Evolutionary conservation across 2,329 filamentous ascomycete species (phyloP).

Genomic region (Fusarium sp.): DNA sequence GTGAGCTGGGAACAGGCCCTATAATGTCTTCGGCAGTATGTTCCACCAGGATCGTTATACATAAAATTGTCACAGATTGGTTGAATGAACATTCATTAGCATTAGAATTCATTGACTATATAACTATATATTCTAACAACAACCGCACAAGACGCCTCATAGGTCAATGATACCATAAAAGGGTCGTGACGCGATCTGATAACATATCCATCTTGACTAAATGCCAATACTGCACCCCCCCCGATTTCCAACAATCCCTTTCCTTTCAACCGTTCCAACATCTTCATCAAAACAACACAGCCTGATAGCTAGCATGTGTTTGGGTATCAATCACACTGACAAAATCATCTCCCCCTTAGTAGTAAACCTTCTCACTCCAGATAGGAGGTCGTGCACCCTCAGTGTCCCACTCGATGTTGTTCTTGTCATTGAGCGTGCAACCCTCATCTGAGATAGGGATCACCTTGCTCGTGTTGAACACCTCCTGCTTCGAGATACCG

Average conservation of each 20-base stretch:
- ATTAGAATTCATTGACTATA: conserved; percentile 31
- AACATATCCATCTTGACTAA: conserved; percentile 1
- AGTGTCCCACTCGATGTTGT: conserved; percentile 56
- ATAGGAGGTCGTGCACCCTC: conserved; percentile 57
- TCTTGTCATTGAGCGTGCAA: conserved; percentile 75
- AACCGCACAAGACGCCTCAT: background rate
- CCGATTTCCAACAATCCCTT: background rate
- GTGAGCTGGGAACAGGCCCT: background rate
- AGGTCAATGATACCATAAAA: background rate
- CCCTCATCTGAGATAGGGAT: conserved; percentile 80
- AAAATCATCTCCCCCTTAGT: conserved; percentile 46
- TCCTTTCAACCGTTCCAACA: background rate
- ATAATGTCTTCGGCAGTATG: too few species aligned
- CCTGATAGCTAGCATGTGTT: conserved; percentile 37
- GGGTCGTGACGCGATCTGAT: background rate
- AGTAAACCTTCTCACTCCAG: conserved; percentile 58
- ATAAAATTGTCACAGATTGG: background rate
- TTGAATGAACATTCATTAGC: conserved; percentile 14
- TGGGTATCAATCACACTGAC: conserved; percentile 45
- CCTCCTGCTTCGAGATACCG: conserved; percentile 77
- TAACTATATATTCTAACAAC: conserved; percentile 12
- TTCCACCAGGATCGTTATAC: background rate
- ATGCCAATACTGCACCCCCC: background rate
- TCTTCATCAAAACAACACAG: conserved; percentile 29
- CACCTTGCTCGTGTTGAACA: conserved; percentile 72